Evolutionary conservation across 2,329 filamentous ascomycete species (phyloP).

Genomic region (Cytospora chrysosperma): DNA sequence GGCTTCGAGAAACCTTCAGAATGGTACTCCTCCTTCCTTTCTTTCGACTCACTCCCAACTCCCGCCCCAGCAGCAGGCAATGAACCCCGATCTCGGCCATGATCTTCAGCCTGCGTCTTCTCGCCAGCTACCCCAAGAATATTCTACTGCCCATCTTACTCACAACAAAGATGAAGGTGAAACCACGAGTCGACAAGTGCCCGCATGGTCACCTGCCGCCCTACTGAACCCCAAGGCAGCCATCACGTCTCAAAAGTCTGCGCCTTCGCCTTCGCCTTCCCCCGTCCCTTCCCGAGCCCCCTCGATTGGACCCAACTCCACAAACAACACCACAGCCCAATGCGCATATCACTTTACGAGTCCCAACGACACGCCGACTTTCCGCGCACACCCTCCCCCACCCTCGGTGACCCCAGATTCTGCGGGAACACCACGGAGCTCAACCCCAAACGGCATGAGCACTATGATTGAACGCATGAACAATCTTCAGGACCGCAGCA

Average conservation of each 20-base stretch:
- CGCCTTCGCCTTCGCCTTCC: constrained; percentile 28
- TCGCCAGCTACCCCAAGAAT: constrained; percentile 16
- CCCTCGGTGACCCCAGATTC: constrained; percentile 1
- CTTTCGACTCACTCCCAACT: neutral
- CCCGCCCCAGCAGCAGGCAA: neutral
- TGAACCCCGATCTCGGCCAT: neutral
- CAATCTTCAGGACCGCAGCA: constrained; percentile 65
- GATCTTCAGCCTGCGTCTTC: neutral
- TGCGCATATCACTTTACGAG: constrained; percentile 39
- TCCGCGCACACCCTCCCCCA: constrained; percentile 10
- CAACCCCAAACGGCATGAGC: constrained; percentile 45
- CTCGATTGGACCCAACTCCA: constrained; percentile 29
- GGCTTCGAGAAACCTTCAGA: constrained; percentile 35
- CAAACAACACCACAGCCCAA: constrained; percentile 29
- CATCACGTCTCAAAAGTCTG: constrained; percentile 27
- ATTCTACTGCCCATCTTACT: constrained; percentile 27
- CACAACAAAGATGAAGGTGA: constrained; percentile 30
- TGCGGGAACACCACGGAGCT: neutral
- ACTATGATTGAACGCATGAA: constrained; percentile 74
- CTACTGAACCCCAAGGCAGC: constrained; percentile 42
- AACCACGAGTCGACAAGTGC: constrained; percentile 29
- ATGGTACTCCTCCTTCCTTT: constrained; percentile 32
- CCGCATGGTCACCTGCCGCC: constrained; percentile 42
- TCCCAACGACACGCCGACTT: constrained; percentile 28
- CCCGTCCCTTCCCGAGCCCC: constrained; percentile 24